Conservation (phyloP, 805 yeast genomes). For the Grigorovia yakushimaensis region DNA sequence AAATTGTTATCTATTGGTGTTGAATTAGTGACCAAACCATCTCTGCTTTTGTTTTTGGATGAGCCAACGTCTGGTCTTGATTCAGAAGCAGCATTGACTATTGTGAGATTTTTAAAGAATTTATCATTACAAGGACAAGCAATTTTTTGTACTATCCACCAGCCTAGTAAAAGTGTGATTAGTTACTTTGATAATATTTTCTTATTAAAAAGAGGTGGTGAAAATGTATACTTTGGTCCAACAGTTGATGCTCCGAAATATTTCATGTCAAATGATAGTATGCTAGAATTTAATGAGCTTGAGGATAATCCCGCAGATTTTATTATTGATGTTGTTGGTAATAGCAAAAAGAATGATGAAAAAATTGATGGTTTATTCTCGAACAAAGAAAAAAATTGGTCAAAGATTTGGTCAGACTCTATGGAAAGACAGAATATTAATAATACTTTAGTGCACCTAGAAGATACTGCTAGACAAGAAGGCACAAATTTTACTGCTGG, state of each 20-base stretch:
- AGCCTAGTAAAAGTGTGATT: slow-evolving; percentile 53
- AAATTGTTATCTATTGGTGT: slow-evolving; percentile 47
- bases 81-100: slow-evolving; percentile 51
- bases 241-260: slow-evolving; percentile 46
- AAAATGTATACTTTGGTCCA: slow-evolving; percentile 65
- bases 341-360: slow-evolving; percentile 40
- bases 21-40: slow-evolving; percentile 46
- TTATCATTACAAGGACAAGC: slow-evolving; percentile 46
- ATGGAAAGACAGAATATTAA: slow-evolving; percentile 7
- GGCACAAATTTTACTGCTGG: slow-evolving; percentile 12
- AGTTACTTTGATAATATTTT: slow-evolving; percentile 51
- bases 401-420: slow-evolving; percentile 17
- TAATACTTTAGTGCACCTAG: slow-evolving; percentile 7
- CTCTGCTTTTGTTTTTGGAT: slow-evolving; percentile 44
- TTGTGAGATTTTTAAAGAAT: slow-evolving; percentile 40
- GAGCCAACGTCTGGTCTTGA: slow-evolving; percentile 58
- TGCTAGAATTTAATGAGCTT: slow-evolving; percentile 41
- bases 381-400: slow-evolving; percentile 14
- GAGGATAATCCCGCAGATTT: slow-evolving; percentile 69
- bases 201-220: slow-evolving; percentile 60
- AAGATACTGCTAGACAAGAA: slow-evolving; percentile 11
- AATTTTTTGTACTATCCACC: slow-evolving; percentile 55
- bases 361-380: slow-evolving; percentile 22
- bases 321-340: slow-evolving; percentile 59
- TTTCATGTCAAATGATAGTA: slow-evolving; percentile 46